A percentile compares a stretch with the other conserved stretches of the same genome.
Evolutionary conservation across 2,329 filamentous ascomycete genomes (phyloP).

Genomic region (Zymoseptoria brevis): DNA sequence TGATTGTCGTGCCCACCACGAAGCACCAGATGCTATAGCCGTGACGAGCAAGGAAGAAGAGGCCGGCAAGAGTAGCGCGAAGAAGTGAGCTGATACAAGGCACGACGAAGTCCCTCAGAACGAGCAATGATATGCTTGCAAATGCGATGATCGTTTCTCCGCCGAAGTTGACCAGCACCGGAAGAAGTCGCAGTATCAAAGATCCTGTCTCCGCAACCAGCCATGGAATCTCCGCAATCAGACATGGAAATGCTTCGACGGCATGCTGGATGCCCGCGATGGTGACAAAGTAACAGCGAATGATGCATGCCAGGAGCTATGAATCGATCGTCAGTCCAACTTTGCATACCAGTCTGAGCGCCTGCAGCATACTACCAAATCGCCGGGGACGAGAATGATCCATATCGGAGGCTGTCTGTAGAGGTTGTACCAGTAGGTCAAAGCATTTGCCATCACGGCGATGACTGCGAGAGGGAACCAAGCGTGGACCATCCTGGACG

Average conservation of each 20-base stretch:
- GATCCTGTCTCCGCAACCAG: background rate
- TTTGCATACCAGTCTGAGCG: background rate
- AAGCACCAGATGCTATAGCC: too few species aligned
- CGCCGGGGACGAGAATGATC: background rate
- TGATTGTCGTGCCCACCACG: too few species aligned
- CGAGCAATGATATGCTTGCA: too few species aligned
- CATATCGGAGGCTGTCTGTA: background rate
- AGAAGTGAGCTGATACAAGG: too few species aligned
- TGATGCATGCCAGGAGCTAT: background rate
- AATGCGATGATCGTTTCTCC: too few species aligned
- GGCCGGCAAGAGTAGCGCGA: too few species aligned
- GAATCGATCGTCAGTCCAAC: background rate
- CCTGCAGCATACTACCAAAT: background rate
- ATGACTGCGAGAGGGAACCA: too few species aligned
- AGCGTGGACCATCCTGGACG: too few species aligned
- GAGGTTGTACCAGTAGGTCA: background rate
- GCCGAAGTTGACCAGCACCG: background rate
- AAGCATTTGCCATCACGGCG: too few species aligned
- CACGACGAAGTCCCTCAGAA: too few species aligned
- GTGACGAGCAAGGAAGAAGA: too few species aligned
- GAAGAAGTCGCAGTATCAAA: background rate
- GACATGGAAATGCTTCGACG: background rate
- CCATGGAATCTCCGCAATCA: background rate
- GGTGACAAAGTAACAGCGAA: background rate
- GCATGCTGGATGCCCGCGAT: background rate